Evolutionary conservation across 495 filamentous ascomycete genomes (phyloP), one percentile per base, ranked within the genome.

Genomic region (Aspergillus bertholletiae): DNA sequence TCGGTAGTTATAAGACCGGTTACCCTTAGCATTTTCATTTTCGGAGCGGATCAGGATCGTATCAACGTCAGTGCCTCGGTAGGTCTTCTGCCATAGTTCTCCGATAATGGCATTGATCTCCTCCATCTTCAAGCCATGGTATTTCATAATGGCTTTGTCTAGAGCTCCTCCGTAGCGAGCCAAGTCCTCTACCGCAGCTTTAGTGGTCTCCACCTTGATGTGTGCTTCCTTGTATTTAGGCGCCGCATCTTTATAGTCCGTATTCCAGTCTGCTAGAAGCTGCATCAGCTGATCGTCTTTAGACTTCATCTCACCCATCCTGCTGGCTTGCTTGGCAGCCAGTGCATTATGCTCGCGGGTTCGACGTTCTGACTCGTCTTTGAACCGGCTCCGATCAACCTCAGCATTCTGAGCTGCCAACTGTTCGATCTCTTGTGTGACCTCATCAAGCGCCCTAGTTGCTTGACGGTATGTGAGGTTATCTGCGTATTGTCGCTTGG

Each of bases 1-100:
- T 51, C 95, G 88, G 74, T 98, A 98, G 69, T 98, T 97, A 80
- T 97, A 98, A 28, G 80, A 88, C 49, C 88, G 84, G 61, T 90
- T 94, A 52, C 84, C 87, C 49, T 82, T 86, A 20, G 77, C 77
- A 41, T 80, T 79, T 67, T 94, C 92, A 59, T 85, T 87, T 73
- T 96, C 92, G 39, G 91, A 95, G 37, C 88, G 84, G 68, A 97
- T 97, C 60, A 96, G 80, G 68, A 98, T 96, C 9, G 90, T 92
- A 72, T 99, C 94, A 56, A 99, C 90, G 67, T 99, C 94, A 4
- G 93, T 97, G 56, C 94, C 94, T 64, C 96, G 90, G 73, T 99
- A 99, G 2, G 95, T 96, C 65, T 82, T 86, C 71, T 90, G 89
- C 94, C 94, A 99, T 20, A 99, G 83, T 68, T 99, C 94, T 59